A percentile compares a stretch with the other conserved stretches of the same genome.
These are phyloP conservation scores for Aspergillus udagawae DNA, from an alignment of 2,329 filamentous ascomycete genomes.

Conservation along the genomic window DNA sequence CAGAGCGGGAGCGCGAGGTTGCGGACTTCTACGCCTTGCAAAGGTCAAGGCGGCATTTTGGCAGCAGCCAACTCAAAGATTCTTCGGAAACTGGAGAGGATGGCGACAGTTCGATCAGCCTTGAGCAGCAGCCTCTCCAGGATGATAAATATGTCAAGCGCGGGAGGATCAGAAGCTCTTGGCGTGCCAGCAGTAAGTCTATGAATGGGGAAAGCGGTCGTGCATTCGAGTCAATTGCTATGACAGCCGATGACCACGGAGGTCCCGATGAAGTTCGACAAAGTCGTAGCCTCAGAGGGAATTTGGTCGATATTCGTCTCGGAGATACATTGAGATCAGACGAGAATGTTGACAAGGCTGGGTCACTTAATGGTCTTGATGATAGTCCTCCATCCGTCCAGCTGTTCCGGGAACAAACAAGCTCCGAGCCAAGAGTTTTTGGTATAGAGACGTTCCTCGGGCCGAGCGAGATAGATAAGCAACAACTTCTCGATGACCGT, in stretches of 20 bases:
- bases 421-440: constrained; percentile 35
- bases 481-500: constrained; percentile 43
- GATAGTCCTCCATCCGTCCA: constrained; percentile 53
- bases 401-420: constrained; percentile 48
- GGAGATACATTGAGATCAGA: constrained; percentile 58
- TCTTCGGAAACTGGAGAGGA: constrained; percentile 79
- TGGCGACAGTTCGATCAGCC: constrained; percentile 55
- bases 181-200: constrained; percentile 46
- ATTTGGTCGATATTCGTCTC: constrained; percentile 82
- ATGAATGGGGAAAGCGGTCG: constrained; percentile 37
- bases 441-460: constrained; percentile 41
- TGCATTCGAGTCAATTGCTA: constrained; percentile 29
- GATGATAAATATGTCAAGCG: constrained; percentile 39
- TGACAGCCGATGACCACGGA: constrained; percentile 35
- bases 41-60: constrained; percentile 82
- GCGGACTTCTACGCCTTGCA: constrained; percentile 94
- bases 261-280: constrained; percentile 25
- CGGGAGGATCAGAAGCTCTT: constrained; percentile 55
- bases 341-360: constrained; percentile 39
- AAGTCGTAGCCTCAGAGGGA: constrained; percentile 57
- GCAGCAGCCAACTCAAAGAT: constrained; percentile 75
- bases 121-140: constrained; percentile 38
- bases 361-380: constrained; percentile 38
- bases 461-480: constrained; percentile 51
- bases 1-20: constrained; percentile 82